phyloP scores from a whole-genome alignment of 208 protist species.

The Wallacemonas rigidus region DNA sequence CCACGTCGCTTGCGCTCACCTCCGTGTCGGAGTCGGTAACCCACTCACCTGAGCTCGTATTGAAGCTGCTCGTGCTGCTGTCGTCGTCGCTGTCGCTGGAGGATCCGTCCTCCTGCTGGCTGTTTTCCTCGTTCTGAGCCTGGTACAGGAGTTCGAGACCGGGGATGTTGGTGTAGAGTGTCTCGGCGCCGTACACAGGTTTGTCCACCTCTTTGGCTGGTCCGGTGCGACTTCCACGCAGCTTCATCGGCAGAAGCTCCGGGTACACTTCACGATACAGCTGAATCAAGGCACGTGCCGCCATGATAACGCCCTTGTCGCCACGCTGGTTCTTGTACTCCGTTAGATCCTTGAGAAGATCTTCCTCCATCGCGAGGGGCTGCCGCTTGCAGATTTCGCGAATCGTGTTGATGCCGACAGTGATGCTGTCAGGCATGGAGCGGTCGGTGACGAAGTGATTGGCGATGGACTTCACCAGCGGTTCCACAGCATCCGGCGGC shows the following conservation, averaged over 20 bases:
- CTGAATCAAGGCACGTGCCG: conserved; percentile 93
- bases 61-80: conserved; percentile 30
- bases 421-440: conserved; percentile 92
- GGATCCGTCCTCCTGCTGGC: not conserved
- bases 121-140: conserved; percentile 23
- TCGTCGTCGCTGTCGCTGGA: conserved; percentile 23
- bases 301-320: conserved; percentile 97
- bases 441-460: conserved; percentile 97
- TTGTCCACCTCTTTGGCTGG: conserved; percentile 25
- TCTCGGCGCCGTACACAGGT: conserved; percentile 70
- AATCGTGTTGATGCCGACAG: conserved; percentile 97
- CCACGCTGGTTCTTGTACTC: conserved; percentile 93
- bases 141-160: conserved; percentile 86
- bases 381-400: conserved; percentile 95
- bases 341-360: conserved; percentile 93
- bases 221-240: conserved; percentile 76
- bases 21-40: conserved; percentile 75
- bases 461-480: conserved; percentile 93
- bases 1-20: conserved; percentile 60
- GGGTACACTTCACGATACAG: conserved; percentile 96
- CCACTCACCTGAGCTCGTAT: conserved; percentile 63
- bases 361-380: conserved; percentile 94
- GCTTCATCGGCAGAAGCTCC: conserved; percentile 93
- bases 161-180: conserved; percentile 85
- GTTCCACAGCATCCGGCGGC: conserved; percentile 92